phyloP scores from a whole-genome alignment of 163 green algal genomes.

The Coccomyxa subellipsoidea region DNA sequence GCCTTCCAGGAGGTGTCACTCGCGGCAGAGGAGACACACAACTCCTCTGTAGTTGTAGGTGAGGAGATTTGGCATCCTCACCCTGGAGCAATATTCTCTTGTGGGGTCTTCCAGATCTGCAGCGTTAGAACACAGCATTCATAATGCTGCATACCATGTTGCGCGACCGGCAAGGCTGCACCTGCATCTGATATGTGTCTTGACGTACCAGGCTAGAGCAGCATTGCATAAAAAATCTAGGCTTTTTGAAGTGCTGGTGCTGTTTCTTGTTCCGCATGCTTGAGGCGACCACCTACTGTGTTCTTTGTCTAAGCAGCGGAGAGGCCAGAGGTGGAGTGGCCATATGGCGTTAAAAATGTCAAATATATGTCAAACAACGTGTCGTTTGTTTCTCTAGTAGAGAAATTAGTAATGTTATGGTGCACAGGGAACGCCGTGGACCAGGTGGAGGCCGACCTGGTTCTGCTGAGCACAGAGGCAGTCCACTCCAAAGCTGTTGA shows the following conservation, averaged over 20 bases:
- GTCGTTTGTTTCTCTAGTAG: no score
- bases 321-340: no score
- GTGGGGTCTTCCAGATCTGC: background rate
- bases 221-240: background rate
- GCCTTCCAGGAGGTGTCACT: constrained; percentile 21
- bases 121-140: background rate
- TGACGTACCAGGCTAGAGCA: background rate
- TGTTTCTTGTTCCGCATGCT: background rate
- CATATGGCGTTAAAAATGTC: no score
- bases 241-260: background rate
- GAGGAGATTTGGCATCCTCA: background rate
- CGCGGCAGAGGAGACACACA: constrained; percentile 22
- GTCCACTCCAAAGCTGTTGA: constrained; percentile 59
- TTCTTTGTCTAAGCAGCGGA: background rate
- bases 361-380: no score
- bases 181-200: no score
- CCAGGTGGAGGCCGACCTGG: constrained; percentile 52
- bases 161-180: background rate
- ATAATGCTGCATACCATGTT: background rate
- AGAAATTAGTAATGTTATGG: no score
- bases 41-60: constrained; percentile 18
- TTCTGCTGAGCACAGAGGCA: constrained; percentile 50
- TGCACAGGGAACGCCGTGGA: constrained; percentile 47
- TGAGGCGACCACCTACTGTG: no score
- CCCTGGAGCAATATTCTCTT: no score